Base-by-base conservation (phyloP, 177 flowering plant genomes). In the Vitis hybrid region DNA sequence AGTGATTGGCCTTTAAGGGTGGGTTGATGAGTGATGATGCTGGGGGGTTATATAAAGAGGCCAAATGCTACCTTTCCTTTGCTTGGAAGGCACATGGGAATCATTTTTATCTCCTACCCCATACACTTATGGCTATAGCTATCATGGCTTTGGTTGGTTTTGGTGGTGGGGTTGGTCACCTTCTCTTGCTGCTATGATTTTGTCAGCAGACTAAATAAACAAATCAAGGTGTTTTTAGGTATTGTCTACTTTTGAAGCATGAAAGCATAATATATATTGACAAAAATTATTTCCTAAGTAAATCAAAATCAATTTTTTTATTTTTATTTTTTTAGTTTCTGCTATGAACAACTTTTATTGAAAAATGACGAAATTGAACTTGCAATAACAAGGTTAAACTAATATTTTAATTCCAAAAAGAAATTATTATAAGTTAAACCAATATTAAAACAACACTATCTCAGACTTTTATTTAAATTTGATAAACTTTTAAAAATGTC, bases 11-110 rank as follows among this genome's bases (percentile, higher is more conserved):
- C 29, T 26, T 26, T 53, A 56, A 26, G 26, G 62, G 56, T 62
- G 68, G 15, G 39, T 49, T 39, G 22, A 60, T 71, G 13, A 63
- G 60, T 64, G 65, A 9, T 14, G 2, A 9, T 14, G 1, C 14
- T 26, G 13, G 53, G 39, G 29, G 29, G 5, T 16, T 63, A 22
- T 33, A 59, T 39, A 39, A 60, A 53, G 58, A 63, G 64, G 62
- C 29, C 29, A 3, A 6, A 16, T 2, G 11, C 21, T 31, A 45
- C 39, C 70, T 77, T 82, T 82, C 70, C 82, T 77, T 82, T 70
- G 80, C 31, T 62, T 71, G 31, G 62, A 79, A 82, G 85, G 68
- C 66, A 69, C 7, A 10, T 50, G 53, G 56, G 62, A 53, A 73
- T 60, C 59, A 73, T 71, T 76, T 55, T 10, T 16, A 45, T 31